These are phyloP conservation scores for Talaromyces pinophilus DNA, from an alignment of 2,329 filamentous ascomycete species.

Conservation along the genomic window DNA sequence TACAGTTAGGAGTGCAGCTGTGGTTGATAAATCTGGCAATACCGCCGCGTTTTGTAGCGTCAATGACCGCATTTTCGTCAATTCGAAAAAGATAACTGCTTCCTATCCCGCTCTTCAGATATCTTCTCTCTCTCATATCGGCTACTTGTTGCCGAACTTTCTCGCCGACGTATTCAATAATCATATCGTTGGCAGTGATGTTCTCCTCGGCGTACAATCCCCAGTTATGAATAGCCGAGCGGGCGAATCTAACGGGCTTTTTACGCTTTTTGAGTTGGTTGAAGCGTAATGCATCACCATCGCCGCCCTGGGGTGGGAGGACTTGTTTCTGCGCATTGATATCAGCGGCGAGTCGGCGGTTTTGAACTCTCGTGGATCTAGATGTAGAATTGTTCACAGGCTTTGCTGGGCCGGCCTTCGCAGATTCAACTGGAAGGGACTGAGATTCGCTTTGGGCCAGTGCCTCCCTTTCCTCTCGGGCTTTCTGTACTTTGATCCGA, in stretches of 20 bases:
- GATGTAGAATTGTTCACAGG: conserved; percentile 84
- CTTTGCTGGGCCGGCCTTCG: conserved; percentile 75
- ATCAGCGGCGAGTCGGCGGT: conserved; percentile 89
- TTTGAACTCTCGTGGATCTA: conserved; percentile 90
- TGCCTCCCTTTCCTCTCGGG: conserved; percentile 82
- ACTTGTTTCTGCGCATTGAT: conserved; percentile 90
- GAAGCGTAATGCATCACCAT: conserved; percentile 92
- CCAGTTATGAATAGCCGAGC: conserved; percentile 99
- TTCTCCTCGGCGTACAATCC: conserved; percentile 97
- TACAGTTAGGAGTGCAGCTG: conserved; percentile 97
- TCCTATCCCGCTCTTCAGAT: conserved; percentile 93
- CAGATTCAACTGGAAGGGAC: conserved; percentile 67
- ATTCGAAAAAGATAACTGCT: conserved; percentile 98
- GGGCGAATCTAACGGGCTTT: conserved; percentile 97
- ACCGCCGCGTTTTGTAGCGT: conserved; percentile 96
- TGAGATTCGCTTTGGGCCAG: conserved; percentile 66
- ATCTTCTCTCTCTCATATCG: conserved; percentile 89
- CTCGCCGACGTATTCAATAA: conserved; percentile 98
- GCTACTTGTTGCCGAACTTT: conserved; percentile 96
- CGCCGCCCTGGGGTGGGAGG: conserved; percentile 66
- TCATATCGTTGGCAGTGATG: conserved; percentile 97
- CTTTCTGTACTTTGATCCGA: conserved; percentile 92
- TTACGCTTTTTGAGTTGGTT: conserved; percentile 99
- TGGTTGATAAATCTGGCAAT: conserved; percentile 98
- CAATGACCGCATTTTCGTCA: conserved; percentile 94